Conservation (phyloP, 371 early-diverging fungal species). For the Funneliformis caledonium region DNA sequence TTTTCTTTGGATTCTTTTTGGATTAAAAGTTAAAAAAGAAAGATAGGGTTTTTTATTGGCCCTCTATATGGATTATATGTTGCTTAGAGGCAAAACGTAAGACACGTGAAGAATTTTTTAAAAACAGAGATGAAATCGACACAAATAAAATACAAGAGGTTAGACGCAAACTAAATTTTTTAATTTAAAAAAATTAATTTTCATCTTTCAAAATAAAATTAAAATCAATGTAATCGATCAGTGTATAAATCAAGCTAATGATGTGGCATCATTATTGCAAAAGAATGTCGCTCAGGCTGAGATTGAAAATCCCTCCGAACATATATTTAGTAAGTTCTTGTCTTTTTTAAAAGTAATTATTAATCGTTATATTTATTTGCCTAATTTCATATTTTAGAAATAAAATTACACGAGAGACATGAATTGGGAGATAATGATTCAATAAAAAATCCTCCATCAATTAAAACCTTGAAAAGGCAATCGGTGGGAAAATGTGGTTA, state of each 20-base stretch:
- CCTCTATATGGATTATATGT: background rate
- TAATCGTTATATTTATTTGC: background rate
- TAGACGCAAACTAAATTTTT: too few species aligned
- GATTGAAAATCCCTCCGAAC: background rate
- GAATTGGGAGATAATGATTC: conserved; percentile 33
- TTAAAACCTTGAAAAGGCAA: conserved; percentile 6
- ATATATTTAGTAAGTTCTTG: conserved; percentile 12
- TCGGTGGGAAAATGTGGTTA: background rate
- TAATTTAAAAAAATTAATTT: background rate
- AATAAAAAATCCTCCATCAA: conserved; percentile 12
- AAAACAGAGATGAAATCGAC: conserved; percentile 25
- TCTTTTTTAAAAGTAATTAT: background rate
- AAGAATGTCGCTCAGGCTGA: conserved; percentile 20
- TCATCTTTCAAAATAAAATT: background rate
- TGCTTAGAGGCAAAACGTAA: conserved; percentile 5
- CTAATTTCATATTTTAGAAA: background rate
- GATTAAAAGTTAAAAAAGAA: background rate
- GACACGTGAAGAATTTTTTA: conserved; percentile 31
- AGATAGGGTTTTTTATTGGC: background rate
- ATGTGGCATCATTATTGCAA: background rate
- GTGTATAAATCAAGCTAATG: conserved; percentile 24
- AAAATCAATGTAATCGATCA: background rate
- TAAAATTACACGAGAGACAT: background rate
- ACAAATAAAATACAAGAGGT: conserved; percentile 10
- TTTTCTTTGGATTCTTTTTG: too few species aligned